Evolutionary conservation across 345 rosid genomes (phyloP), one percentile per base, ranked within the genome.

Genomic region (Corymbia maculata): DNA sequence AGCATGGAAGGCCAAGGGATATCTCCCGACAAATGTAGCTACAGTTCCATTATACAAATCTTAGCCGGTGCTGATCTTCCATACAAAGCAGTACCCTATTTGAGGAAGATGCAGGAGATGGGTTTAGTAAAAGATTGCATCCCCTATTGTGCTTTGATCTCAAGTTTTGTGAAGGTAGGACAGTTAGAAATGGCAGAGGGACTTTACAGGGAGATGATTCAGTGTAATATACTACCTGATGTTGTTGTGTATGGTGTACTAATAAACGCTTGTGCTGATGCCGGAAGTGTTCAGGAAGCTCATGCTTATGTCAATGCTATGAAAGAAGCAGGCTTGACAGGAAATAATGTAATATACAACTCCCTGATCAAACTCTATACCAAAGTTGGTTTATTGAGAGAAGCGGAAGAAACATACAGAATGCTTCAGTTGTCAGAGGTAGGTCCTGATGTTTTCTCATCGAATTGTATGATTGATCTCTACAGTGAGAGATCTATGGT

Each of bases 311-410:
- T 95, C 66, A 92, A 91, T 84, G 92, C 93, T 28, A 96, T 95
- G 98, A 90, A 89, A 91, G 92, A 88, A 51, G 93, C 95, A 36
- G 97, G 98, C 49, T 91, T 96, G 51, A 28, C 92, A 0, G 95
- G 94, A 52, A 97, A 96, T 91, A 85, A 91, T 32, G 91, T 95
- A 50, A 92, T 95, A 88, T 93, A 92, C 91, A 95, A 92, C 88
- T 96, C 97, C 51, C 92, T 96, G 93, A 94, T 96, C 92, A 97
- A 97, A 93, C 97, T 96, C 82, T 96, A 95, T 89, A 97, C 98
- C 50, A 94, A 95, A 91, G 94, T 96, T 26, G 97, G 98, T 49
- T 94, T 92, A 91, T 90, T 96, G 75, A 91, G 91, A 88, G 98
- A 98, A 94, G 99, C 99, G 49, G 93, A 95, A 89, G 95, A 90